Percentiles rank a stretch among this genome's conserved stretches.
Conservation (phyloP, 2,329 filamentous ascomycete genomes). For the Hypoxylon sp. region DNA sequence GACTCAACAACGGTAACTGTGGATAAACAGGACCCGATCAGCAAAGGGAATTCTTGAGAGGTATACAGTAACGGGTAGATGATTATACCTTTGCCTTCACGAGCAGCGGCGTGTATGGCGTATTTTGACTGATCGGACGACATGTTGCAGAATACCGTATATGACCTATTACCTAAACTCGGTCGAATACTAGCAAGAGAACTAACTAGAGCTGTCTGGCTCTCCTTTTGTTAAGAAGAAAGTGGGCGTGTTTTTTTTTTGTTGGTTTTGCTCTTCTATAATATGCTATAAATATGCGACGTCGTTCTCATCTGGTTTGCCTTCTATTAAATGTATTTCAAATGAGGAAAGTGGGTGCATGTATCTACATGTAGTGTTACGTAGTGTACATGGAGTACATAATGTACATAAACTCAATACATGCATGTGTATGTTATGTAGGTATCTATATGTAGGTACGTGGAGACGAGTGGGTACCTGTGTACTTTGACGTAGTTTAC, state of each 20-base stretch:
- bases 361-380: too few species aligned
- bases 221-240: neutral
- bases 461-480: too few species aligned
- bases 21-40: neutral
- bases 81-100: conserved; percentile 83
- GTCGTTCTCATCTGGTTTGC: conserved; percentile 2
- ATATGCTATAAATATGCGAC: neutral
- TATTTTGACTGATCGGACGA: conserved; percentile 72
- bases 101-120: conserved; percentile 87
- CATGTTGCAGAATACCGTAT: conserved; percentile 41
- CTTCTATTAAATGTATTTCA: neutral
- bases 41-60: conserved; percentile 14
- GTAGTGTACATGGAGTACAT: too few species aligned
- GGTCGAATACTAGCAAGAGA: neutral
- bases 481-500: too few species aligned
- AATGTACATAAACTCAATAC: too few species aligned
- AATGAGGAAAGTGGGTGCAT: conserved; percentile 9
- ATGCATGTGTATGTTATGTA: too few species aligned
- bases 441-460: too few species aligned
- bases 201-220: neutral
- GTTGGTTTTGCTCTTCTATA: neutral
- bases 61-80: neutral
- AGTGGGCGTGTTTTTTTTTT: neutral
- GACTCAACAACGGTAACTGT: conserved; percentile 80
- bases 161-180: neutral